A percentile compares a stretch with the other conserved stretches of the same genome.
These are phyloP conservation scores for Sporothrix brunneoviolacea DNA, from an alignment of 2,329 filamentous ascomycete genomes.

Conservation along the genomic window DNA sequence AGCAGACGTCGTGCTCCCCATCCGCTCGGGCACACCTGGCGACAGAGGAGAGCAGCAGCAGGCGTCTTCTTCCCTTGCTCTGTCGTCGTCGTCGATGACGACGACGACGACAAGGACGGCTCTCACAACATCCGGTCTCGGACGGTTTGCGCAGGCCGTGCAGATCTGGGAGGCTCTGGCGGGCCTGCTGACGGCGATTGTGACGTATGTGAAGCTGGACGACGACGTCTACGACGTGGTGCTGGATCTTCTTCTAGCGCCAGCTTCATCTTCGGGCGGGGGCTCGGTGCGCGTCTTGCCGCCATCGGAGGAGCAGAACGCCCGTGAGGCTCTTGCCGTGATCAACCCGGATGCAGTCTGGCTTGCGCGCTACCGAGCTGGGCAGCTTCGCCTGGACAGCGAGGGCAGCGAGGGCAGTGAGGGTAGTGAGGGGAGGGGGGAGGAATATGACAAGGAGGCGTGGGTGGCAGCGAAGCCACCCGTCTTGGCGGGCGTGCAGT, in stretches of 20 bases:
- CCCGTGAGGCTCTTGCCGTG: slow-evolving; percentile 52
- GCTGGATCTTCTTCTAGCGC: slow-evolving; percentile 50
- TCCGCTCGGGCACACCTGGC: background rate
- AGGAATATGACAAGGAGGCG: background rate
- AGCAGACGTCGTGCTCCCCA: background rate
- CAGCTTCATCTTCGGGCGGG: slow-evolving; percentile 21
- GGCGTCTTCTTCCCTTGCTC: slow-evolving; percentile 9
- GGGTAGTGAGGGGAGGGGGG: too few species aligned
- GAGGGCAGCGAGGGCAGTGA: slow-evolving; percentile 17
- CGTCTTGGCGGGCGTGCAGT: slow-evolving; percentile 13
- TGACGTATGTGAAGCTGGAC: slow-evolving; percentile 56
- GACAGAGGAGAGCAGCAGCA: background rate
- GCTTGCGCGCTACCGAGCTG: slow-evolving; percentile 46
- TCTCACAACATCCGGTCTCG: too few species aligned
- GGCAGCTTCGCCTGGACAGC: slow-evolving; percentile 23
- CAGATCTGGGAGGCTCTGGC: slow-evolving; percentile 60
- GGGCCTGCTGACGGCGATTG: slow-evolving; percentile 52
- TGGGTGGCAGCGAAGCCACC: slow-evolving; percentile 14
- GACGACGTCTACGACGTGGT: slow-evolving; percentile 67
- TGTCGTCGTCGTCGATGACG: background rate
- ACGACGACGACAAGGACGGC: slow-evolving; percentile 10
- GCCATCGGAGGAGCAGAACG: slow-evolving; percentile 38
- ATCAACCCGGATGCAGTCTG: slow-evolving; percentile 73
- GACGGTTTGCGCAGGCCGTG: slow-evolving; percentile 53
- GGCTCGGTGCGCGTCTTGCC: slow-evolving; percentile 2